Conservation (phyloP, 208 protist genomes). For the Phytomonas francai region DNA sequence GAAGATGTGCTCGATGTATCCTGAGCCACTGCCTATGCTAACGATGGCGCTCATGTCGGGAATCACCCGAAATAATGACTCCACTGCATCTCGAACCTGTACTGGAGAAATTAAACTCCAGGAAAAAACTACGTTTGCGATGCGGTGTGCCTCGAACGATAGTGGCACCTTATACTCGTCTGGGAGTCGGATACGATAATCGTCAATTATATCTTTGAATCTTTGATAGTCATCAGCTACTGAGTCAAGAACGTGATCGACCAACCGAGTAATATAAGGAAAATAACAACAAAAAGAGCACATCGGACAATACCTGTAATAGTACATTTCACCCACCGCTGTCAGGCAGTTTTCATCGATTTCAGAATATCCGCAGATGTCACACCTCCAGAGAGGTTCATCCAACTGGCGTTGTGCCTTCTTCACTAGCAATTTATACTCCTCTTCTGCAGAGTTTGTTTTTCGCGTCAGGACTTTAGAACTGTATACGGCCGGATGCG, state of each 20-base stretch:
- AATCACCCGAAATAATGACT: constrained; percentile 37
- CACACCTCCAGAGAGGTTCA: constrained; percentile 55
- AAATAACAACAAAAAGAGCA: constrained; percentile 81
- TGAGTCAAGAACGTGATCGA: constrained; percentile 45
- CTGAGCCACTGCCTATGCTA: constrained; percentile 73
- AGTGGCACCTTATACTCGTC: constrained; percentile 79
- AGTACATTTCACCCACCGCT: constrained; percentile 60
- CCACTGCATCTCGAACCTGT: constrained; percentile 60
- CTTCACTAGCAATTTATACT: constrained; percentile 44
- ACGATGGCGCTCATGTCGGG: constrained; percentile 53
- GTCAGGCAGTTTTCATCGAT: constrained; percentile 47
- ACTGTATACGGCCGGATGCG: constrained; percentile 23
- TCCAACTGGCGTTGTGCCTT: constrained; percentile 30
- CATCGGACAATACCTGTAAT: constrained; percentile 61
- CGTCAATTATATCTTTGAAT: constrained; percentile 75
- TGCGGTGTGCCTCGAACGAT: constrained; percentile 76
- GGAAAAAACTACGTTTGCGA: constrained; percentile 66
- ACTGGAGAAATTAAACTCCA: constrained; percentile 78
- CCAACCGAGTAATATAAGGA: constrained; percentile 73
- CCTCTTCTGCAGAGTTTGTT: constrained; percentile 25
- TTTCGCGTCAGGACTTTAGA: background rate
- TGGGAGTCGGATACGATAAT: constrained; percentile 46
- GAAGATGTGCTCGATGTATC: constrained; percentile 87
- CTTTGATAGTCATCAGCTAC: constrained; percentile 81
- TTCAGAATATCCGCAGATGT: constrained; percentile 58